Evolutionary conservation across 2,329 filamentous ascomycete species (phyloP).

Genomic region (Taxawa tesnikishii): DNA sequence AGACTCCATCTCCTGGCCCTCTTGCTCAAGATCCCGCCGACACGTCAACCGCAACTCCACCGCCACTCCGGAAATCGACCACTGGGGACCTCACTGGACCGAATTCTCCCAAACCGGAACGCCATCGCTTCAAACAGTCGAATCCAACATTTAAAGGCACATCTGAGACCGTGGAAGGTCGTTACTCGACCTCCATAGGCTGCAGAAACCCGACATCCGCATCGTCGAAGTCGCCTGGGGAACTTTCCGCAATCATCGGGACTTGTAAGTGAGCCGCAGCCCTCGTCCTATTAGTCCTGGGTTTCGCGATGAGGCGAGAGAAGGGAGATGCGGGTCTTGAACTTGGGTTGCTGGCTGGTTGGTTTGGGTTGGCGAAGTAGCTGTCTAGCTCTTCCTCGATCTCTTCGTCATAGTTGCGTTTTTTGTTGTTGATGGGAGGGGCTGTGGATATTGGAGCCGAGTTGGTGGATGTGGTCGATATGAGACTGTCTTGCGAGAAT

Average conservation of each 20-base stretch:
- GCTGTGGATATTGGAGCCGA: constrained; percentile 16
- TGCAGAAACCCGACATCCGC: constrained; percentile 5
- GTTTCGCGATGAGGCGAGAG: constrained; percentile 1
- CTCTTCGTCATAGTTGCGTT: constrained; percentile 23
- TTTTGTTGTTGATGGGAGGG: constrained; percentile 11
- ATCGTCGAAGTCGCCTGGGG: constrained; percentile 3
- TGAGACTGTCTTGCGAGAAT: constrained; percentile 23
- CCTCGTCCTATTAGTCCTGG: constrained; percentile 5
- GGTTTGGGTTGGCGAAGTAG: constrained; percentile 16
- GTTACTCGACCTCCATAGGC: no score
- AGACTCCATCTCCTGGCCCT: no score
- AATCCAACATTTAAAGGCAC: no score
- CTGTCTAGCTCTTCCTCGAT: constrained; percentile 22
- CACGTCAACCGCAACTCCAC: no score
- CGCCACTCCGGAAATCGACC: no score
- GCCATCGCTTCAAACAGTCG: no score
- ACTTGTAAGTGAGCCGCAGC: constrained; percentile 2
- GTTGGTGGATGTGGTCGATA: constrained; percentile 23
- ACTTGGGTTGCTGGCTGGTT: not conserved
- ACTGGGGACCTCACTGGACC: no score
- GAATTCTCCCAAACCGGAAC: no score
- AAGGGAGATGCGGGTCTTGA: not conserved
- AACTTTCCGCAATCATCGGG: not conserved
- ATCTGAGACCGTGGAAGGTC: no score
- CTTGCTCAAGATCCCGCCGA: no score